phyloP scores from a whole-genome alignment of 441 rosid species.

The Jatropha multifida region DNA sequence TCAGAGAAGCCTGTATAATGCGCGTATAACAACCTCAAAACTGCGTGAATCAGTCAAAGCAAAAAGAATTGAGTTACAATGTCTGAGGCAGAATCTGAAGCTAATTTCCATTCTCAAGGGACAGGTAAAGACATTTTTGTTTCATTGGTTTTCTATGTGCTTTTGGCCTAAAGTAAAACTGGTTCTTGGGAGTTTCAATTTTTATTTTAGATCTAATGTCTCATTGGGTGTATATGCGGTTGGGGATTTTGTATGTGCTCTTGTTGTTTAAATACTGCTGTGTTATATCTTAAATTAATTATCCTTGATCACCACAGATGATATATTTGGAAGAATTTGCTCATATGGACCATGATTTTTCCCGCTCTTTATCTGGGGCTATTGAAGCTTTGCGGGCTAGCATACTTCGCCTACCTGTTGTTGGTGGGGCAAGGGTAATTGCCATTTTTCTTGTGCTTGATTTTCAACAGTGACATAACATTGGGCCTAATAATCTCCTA shows the following conservation, averaged over 20 bases:
- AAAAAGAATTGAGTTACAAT: conserved; percentile 60
- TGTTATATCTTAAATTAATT: conserved; percentile 2
- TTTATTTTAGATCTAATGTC: neutral
- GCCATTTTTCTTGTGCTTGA: conserved; percentile 6
- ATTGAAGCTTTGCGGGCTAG: conserved; percentile 74
- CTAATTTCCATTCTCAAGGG: conserved; percentile 55
- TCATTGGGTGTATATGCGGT: neutral
- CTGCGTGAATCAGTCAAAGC: conserved; percentile 68
- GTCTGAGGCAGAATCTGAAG: conserved; percentile 68
- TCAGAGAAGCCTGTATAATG: conserved; percentile 65
- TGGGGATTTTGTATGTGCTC: neutral
- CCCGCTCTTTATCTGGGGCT: conserved; percentile 68
- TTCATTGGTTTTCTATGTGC: conserved; percentile 8
- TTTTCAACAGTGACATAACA: neutral
- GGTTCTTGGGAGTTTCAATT: neutral
- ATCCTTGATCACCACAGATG: conserved; percentile 48
- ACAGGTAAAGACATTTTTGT: conserved; percentile 47
- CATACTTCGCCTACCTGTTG: conserved; percentile 91
- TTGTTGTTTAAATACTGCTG: neutral
- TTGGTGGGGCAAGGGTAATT: conserved; percentile 70
- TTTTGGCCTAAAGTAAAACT: conserved; percentile 1
- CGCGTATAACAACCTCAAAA: conserved; percentile 53
- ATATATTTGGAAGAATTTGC: conserved; percentile 58
- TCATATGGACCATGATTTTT: conserved; percentile 54
- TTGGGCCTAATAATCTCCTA: conserved; percentile 14